phyloP scores from a whole-genome alignment of 1,284 basidiomycete species.

The Cutaneotrichosporon daszewskae region DNA sequence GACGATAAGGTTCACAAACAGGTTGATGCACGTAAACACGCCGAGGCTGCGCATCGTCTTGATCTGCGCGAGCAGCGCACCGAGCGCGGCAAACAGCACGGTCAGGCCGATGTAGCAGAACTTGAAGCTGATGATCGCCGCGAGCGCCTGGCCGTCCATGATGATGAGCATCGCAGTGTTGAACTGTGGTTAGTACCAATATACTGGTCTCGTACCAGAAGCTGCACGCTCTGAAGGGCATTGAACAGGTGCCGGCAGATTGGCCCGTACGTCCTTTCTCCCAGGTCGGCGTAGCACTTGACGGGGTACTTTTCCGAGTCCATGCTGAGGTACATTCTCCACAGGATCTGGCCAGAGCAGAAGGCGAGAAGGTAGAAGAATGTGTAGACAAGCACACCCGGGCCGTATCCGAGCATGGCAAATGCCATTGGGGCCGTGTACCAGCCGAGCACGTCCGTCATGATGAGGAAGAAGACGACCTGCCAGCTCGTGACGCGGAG shows the following conservation, averaged over 20 bases:
- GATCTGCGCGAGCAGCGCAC: conserved; percentile 10
- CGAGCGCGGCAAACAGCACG: conserved; percentile 7
- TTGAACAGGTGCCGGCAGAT: conserved; percentile 9
- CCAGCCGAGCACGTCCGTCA: conserved; percentile 35
- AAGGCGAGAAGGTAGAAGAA: conserved; percentile 15
- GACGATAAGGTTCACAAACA: conserved; percentile 7
- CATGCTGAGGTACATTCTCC: conserved; percentile 17
- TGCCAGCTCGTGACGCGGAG: conserved; percentile 18
- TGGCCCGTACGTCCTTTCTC: conserved; percentile 14
- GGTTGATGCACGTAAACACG: conserved; percentile 9
- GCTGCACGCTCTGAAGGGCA: conserved; percentile 11
- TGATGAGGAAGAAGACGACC: conserved; percentile 19
- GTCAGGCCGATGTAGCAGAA: conserved; percentile 14
- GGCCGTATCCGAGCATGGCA: conserved; percentile 22
- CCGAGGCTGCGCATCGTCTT: conserved; percentile 13
- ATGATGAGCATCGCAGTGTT: conserved; percentile 12
- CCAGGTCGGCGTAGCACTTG: conserved; percentile 18
- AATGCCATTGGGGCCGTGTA: conserved; percentile 39
- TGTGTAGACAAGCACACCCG: conserved; percentile 25
- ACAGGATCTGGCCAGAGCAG: conserved; percentile 16
- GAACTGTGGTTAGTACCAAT: conserved; percentile 6
- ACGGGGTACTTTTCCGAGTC: conserved; percentile 18
- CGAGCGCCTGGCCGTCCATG: conserved; percentile 6
- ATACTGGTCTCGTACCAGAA: conserved; percentile 3
- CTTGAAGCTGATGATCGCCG: conserved; percentile 7